phyloP scores from a whole-genome alignment of 2,329 filamentous ascomycete species.

The Colletotrichum lupini region DNA sequence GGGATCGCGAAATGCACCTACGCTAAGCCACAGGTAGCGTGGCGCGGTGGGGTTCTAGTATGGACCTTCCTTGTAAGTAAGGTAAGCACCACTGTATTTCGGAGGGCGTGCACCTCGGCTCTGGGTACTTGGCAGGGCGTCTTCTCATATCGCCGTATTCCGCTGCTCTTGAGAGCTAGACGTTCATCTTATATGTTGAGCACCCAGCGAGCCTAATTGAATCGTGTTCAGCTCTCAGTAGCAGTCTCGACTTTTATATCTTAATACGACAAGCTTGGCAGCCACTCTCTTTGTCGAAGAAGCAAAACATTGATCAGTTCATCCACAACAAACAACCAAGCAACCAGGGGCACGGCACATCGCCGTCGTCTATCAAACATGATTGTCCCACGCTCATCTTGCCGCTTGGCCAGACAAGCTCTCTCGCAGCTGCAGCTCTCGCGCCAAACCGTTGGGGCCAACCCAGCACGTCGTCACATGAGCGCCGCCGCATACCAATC shows the following conservation, averaged over 20 bases:
- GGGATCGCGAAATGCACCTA: background rate
- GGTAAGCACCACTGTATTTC: background rate
- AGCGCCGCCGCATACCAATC: slow-evolving; percentile 31
- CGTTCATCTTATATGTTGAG: background rate
- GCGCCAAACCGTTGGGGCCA: background rate
- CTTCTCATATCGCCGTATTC: background rate
- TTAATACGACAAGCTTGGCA: background rate
- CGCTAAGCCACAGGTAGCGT: slow-evolving; percentile 14
- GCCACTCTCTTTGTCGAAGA: background rate
- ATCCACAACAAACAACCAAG: background rate
- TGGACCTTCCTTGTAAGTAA: background rate
- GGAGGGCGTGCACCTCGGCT: slow-evolving; percentile 16
- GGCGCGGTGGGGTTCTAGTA: background rate
- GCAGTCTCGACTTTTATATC: background rate
- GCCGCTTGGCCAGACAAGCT: slow-evolving; percentile 27
- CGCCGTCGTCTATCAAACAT: slow-evolving; percentile 5
- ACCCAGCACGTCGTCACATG: slow-evolving; percentile 21
- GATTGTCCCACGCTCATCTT: slow-evolving; percentile 27
- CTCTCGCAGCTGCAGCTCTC: slow-evolving; percentile 15
- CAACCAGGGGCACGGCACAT: background rate
- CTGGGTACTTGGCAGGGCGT: background rate
- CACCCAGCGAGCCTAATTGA: background rate
- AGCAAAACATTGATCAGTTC: background rate
- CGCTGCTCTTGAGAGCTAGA: background rate
- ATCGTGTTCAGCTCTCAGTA: background rate